Evolutionary conservation across 2,329 filamentous ascomycete genomes (phyloP).

Genomic region (Macrophomina tecta): DNA sequence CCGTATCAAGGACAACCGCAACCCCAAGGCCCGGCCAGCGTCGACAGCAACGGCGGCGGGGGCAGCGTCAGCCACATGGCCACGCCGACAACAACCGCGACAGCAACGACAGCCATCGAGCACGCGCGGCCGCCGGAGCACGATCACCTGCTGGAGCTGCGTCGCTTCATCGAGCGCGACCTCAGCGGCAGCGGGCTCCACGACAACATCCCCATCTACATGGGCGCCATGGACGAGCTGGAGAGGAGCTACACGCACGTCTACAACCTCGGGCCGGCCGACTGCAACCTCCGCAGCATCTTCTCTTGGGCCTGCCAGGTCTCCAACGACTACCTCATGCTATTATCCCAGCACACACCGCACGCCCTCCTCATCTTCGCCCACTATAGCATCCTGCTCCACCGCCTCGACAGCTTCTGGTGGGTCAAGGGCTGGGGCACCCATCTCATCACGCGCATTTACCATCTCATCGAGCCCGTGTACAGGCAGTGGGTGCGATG

Average conservation of each 20-base stretch:
- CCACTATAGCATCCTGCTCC: slow-evolving; percentile 16
- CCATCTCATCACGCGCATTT: slow-evolving; percentile 20
- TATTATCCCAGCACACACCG: not conserved
- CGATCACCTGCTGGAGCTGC: slow-evolving; percentile 15
- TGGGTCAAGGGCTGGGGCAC: slow-evolving; percentile 28
- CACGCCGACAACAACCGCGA: not conserved
- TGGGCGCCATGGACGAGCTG: slow-evolving; percentile 11
- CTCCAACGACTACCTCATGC: slow-evolving; percentile 18
- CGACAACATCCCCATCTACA: not conserved
- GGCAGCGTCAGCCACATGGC: not conserved
- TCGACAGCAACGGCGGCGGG: slow-evolving; percentile 1
- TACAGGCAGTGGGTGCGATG: slow-evolving; percentile 24
- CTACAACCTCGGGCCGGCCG: slow-evolving; percentile 1
- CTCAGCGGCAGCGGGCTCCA: not conserved
- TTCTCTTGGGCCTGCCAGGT: slow-evolving; percentile 20
- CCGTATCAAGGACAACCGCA: not conserved
- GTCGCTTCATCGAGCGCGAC: slow-evolving; percentile 25
- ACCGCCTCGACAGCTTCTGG: slow-evolving; percentile 25
- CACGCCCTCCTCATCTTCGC: slow-evolving; percentile 20
- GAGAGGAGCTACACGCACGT: slow-evolving; percentile 3
- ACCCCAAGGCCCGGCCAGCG: not conserved
- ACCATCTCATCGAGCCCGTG: slow-evolving; percentile 20
- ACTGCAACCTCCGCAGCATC: slow-evolving; percentile 22
- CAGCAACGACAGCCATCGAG: not conserved
- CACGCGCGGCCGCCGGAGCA: slow-evolving; percentile 15